A percentile compares a stretch with the other conserved stretches of the same genome.
Conservation (phyloP, 495 filamentous ascomycete species). For the Penicillium cosmopolitanum region DNA sequence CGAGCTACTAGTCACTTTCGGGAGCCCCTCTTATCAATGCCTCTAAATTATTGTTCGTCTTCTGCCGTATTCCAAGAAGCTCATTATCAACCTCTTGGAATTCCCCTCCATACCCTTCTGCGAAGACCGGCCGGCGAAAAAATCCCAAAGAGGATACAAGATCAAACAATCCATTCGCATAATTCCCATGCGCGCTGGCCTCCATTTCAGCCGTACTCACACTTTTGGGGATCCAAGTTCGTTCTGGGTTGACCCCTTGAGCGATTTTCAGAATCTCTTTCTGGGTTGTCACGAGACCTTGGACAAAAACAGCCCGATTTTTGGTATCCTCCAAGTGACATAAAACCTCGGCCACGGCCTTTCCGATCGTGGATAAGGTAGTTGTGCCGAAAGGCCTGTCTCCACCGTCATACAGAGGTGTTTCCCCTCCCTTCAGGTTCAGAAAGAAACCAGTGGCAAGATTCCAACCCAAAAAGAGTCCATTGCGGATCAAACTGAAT, state of each 20-base stretch:
- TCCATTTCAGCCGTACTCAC: slow-evolving; percentile 16
- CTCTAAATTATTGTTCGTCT: slow-evolving; percentile 13
- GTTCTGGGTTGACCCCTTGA: slow-evolving; percentile 8
- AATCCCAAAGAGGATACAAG: slow-evolving; percentile 10
- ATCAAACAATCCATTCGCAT: slow-evolving; percentile 4
- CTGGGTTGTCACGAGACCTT: slow-evolving; percentile 25
- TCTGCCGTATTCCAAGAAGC: slow-evolving; percentile 14
- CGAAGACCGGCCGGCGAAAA: slow-evolving; percentile 12
- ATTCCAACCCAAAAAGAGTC: neutral
- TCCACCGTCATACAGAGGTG: slow-evolving; percentile 29
- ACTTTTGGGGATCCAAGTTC: slow-evolving; percentile 8
- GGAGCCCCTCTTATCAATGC: neutral
- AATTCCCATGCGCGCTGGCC: slow-evolving; percentile 1
- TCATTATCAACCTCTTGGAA: slow-evolving; percentile 19
- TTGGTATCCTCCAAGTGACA: slow-evolving; percentile 32
- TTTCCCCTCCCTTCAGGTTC: neutral
- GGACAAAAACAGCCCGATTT: slow-evolving; percentile 34
- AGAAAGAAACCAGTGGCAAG: slow-evolving; percentile 3
- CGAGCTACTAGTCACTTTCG: too few relatives aligned
- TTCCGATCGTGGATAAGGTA: slow-evolving; percentile 28
- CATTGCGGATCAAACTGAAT: slow-evolving; percentile 1
- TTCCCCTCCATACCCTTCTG: slow-evolving; percentile 20
- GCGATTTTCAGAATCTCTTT: slow-evolving; percentile 27
- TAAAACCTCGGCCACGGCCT: slow-evolving; percentile 36
- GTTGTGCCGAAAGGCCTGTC: slow-evolving; percentile 29